Evolutionary conservation across 768 basidiomycete genomes (phyloP).

Genomic region (Russula sp.): DNA sequence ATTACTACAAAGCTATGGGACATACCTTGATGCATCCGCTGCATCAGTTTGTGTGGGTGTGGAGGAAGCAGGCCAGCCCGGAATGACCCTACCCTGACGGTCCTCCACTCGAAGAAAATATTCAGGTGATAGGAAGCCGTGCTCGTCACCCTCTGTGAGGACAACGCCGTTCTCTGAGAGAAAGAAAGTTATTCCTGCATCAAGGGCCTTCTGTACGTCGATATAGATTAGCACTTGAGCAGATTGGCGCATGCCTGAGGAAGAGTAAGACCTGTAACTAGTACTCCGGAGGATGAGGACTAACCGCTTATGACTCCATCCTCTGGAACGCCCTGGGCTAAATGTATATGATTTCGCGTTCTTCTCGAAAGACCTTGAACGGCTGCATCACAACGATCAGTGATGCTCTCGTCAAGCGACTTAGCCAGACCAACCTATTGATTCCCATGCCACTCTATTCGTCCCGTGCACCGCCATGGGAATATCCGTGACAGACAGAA

Average conservation of each 20-base stretch:
- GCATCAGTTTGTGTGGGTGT: background rate
- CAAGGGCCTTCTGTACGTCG: conserved; percentile 61
- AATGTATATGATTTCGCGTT: conserved; percentile 87
- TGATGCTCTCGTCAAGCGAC: background rate
- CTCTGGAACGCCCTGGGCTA: conserved; percentile 70
- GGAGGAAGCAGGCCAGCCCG: conserved; percentile 23
- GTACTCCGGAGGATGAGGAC: conserved; percentile 23
- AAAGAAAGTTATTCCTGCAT: conserved; percentile 64
- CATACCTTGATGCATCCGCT: background rate
- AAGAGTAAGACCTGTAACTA: background rate
- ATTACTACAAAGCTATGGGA: background rate
- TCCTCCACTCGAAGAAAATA: conserved; percentile 69
- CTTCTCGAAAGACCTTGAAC: conserved; percentile 72
- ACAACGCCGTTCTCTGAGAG: conserved; percentile 85
- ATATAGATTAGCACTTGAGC: conserved; percentile 80
- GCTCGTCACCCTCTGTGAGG: conserved; percentile 67
- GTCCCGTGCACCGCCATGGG: conserved; percentile 86
- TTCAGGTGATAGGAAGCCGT: conserved; percentile 50
- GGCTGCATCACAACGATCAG: conserved; percentile 34
- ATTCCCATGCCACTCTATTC: conserved; percentile 55
- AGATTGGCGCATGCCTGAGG: conserved; percentile 69
- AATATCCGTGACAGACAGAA: conserved; percentile 52
- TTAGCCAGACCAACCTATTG: conserved; percentile 45
- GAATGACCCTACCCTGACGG: conserved; percentile 28
- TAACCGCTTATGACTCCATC: conserved; percentile 69